Base-by-base conservation (phyloP, 169 alveolate genomes). In the Babesia ovata region DNA sequence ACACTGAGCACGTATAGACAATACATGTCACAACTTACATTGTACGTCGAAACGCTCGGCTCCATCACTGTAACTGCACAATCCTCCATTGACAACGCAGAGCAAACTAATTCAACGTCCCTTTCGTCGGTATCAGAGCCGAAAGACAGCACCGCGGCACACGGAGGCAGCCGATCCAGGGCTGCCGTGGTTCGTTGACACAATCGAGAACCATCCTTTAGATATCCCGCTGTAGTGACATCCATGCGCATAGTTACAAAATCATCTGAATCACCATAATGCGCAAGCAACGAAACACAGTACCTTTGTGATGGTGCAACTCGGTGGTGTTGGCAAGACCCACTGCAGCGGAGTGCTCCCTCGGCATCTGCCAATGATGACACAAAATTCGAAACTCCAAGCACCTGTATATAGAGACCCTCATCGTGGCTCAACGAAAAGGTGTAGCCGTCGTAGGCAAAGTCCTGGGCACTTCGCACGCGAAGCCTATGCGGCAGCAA, bases 401-500 rank as follows among this genome's bases (percentile, higher is more conserved):
- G 33, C 10, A 79, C 82, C 82, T 29, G 29, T 8, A 70, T 21
- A 63, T 79, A 29, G 8, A 79, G 54, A 22, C 70, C 71, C 21
- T 63, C 76, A 24, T 69, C 69, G 46, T 26, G 26, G 28, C 49
- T 65, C 60, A 79, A 52, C 7, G 74, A 59, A 22, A 79, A 79
- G 17, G 24, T 44, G 44, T 29, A 52, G 26, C 39, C 57, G 13
- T 33, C 44, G 21, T 42, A 21, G 33, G n/a, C 4, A 17, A 21
- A 22, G 21, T n/a, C 45, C 16, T 39, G 45, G 6, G 22, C 49
- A 50, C 67, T 70, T 9, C 26, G 22, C 3, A 79, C 33, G 26
- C 63, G 66, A 11, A 79, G 65, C 57, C 62, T 70, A 17, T 79
- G 42, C 39, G 87, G 87, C n/a, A 79, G 28, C 62, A 79, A 53